Evolutionary conservation across 345 rosid species (phyloP), one percentile per base, ranked within the genome.

Genomic region (Moricandia arvensis): DNA sequence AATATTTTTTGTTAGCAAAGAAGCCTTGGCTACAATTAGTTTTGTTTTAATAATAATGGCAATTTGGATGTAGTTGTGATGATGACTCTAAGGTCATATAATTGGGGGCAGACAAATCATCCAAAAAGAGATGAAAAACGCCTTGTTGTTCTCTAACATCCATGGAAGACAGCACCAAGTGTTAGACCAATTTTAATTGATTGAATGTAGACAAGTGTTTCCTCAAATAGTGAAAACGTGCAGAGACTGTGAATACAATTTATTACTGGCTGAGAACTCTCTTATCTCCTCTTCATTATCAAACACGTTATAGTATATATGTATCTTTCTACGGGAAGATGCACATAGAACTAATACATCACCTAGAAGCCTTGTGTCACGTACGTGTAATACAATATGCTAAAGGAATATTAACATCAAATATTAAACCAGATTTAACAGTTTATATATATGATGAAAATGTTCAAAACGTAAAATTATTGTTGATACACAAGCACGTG

Each of bases 1-100:
- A 0, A 49, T 16, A 41, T 2, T 49, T 49, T 67, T 75, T 76
- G 66, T 43, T 69, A 76, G 51, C 66, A 69, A 76, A 43, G 51
- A 75, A 31, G 31, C 64, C 24, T 55, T 41, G 24, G 8, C 26
- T 55, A 69, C 60, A 38, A 55, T n/a, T 70, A 63, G 75, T 60
- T 17, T 54, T 75, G 41, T 31, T 67, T 75, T 58, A 2, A 38
- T 29, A 69, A 62, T 54, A 69, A 69, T 47, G 63, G 63, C 17
- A 29, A 2, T 24, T 45, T 4, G 6, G 67, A 45, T 31, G 10
- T 74, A 27, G 18, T 70, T 70, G 57, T 59, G 21, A 59, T 59
- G 57, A 16, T 58, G 26, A 41, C 30, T 74, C 47, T 4, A 8
- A 8, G 59, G 37, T 54, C 29, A 59, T 66, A 66, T 66, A 33